Evolutionary conservation across 2,329 filamentous ascomycete genomes (phyloP), one percentile per base, ranked within the genome.

Genomic region (Aspergillus sp.): DNA sequence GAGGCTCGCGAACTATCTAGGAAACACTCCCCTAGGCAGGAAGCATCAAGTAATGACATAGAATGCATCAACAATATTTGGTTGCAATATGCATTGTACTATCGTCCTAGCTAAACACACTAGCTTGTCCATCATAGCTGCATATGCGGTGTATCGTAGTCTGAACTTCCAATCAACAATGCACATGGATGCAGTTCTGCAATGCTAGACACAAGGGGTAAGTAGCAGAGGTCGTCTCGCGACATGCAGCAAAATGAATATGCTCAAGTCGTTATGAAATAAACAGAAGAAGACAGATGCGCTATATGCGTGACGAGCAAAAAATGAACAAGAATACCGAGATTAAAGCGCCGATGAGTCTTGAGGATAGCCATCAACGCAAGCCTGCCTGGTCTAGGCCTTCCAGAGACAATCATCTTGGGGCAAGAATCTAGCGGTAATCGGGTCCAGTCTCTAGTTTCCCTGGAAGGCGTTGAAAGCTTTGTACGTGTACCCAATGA

Each of bases 401-500:
- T 57, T 55, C 55, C 57, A 56, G 57, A 53, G 33, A 44, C 51
- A 51, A 48, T 53, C 54, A 60, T 60, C 53, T 57, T 47, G 46
- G 45, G 51, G 52, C 55, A 57, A 57, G 53, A 45, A 56, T 52
- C 45, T 51, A 47, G 44, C 54, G 52, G 51, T 61, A 50, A 55
- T 51, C 56, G 46, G 56, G 42, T 54, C 48, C 48, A 56, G 49
- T 49, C 57, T 60, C 68, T 50, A 75, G 47, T 58, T 74, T 45
- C 54, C 65, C 59, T 77, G 73, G 75, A 86, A 85, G 51, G 82
- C 84, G 72, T 86, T 85, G 74, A 99, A 99, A 56, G 94, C 89
- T 84, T 97, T 99, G 80, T 96, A 99, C 8, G 94, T 95, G 74
- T 96, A 95, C 33, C 90, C 90, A 64, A 95, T 94, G 71, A 96